phyloP scores from a whole-genome alignment of 352 stramenopile genomes.

The Globisporangium acanthophoron region DNA sequence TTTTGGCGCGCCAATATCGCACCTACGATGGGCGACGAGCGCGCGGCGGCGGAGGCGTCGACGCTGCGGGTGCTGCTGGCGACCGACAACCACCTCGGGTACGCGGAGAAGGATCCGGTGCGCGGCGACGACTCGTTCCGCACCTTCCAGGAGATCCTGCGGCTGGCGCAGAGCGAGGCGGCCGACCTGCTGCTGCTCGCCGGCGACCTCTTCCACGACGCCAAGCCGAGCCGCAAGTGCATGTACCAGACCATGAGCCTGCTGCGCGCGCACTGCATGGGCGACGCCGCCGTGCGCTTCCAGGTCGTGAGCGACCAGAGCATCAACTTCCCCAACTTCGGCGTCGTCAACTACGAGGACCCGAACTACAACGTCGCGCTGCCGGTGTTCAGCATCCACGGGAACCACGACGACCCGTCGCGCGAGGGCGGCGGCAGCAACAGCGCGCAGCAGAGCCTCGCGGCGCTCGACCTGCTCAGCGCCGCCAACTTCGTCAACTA shows the following conservation, averaged over 20 bases:
- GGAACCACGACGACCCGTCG: slow-evolving; percentile 99
- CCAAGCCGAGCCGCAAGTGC: slow-evolving; percentile 95
- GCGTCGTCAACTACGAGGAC: slow-evolving; percentile 96
- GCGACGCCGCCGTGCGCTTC: slow-evolving; percentile 75
- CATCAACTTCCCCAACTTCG: slow-evolving; percentile 88
- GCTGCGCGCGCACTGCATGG: slow-evolving; percentile 94
- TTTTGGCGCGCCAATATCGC: neutral
- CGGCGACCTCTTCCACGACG: slow-evolving; percentile 99
- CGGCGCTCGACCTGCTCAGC: slow-evolving; percentile 94
- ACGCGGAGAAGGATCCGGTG: slow-evolving; percentile 94
- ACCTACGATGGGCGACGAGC: slow-evolving; percentile 9
- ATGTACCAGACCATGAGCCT: slow-evolving; percentile 97
- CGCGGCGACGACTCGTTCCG: slow-evolving; percentile 91
- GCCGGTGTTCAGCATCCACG: slow-evolving; percentile 98
- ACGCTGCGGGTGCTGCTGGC: slow-evolving; percentile 90
- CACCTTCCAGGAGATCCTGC: slow-evolving; percentile 86
- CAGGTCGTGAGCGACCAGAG: slow-evolving; percentile 90
- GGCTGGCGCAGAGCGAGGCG: slow-evolving; percentile 48
- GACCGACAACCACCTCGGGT: slow-evolving; percentile 99
- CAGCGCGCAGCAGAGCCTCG: slow-evolving; percentile 68
- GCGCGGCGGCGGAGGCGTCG: slow-evolving; percentile 15
- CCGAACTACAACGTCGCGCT: slow-evolving; percentile 93
- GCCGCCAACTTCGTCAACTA: slow-evolving; percentile 98
- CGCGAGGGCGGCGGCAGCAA: slow-evolving; percentile 74
- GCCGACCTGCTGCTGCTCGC: slow-evolving; percentile 94